Evolutionary conservation across 2,329 filamentous ascomycete species (phyloP), one percentile per base, ranked within the genome.

Genomic region (Aspergillus unguis): DNA sequence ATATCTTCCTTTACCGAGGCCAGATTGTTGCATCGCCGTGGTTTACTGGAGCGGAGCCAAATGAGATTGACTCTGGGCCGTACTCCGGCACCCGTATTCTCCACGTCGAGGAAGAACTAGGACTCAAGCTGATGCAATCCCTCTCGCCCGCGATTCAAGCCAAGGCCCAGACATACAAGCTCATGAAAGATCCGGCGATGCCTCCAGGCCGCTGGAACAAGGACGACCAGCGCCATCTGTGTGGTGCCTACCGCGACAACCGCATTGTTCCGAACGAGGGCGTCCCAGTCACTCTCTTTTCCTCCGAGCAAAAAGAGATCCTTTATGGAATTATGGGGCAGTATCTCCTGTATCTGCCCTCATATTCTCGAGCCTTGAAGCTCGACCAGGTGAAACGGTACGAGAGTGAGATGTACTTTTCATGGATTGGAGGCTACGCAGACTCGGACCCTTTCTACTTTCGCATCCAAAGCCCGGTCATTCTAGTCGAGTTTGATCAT

Each of bases 41-140:
- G 71, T 92, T 92, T 70, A 90, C 86, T 0, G 88, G 88, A 50
- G 88, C 88, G 0, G 88, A 92, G 69, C 88, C 88, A 0, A 90
- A 92, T 61, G 63, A 85, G 33, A 87, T 91, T 60, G 87, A 91
- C 58, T 68, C 70, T 0, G 86, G 87, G 0, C 79, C 79, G 0
- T 78, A 83, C 66, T 71, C 72, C 1, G 87, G 87, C 5, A 88
- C 84, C 0, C 74, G 80, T 3, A 88, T 91, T 50, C 71, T 91
- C 32, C 75, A 85, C 36, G 72, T 71, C 6, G 86, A 91, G 63
- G 87, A 87, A 44, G 68, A 70, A 2, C 67, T 88, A 0, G 87
- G 86, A 0, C 68, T 90, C n/a, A 62, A 76, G 56, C 77, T 91
- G 1, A 90, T 91, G 87, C 85, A 87, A 64, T 79, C 76, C 27